A percentile compares a stretch with the other conserved stretches of the same genome.
These are phyloP conservation scores for Apophysomyces ossiformis DNA, from an alignment of 371 early-diverging fungal genomes.

Conservation along the genomic window DNA sequence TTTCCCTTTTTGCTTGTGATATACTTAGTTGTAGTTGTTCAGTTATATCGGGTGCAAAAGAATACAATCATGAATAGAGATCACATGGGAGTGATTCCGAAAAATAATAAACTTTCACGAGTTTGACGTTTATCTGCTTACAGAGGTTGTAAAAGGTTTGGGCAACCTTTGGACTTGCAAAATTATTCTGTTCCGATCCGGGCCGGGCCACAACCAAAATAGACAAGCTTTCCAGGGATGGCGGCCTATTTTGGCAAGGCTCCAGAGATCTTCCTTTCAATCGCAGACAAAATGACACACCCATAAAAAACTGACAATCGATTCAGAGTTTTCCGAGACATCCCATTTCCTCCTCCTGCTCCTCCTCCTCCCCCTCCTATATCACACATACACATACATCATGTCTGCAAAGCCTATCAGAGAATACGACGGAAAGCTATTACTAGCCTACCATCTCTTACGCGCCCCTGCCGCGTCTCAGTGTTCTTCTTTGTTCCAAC, in stretches of 20 bases:
- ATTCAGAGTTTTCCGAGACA: slow-evolving; percentile 3
- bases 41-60: no score
- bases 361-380: no score
- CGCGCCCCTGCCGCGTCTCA: slow-evolving; percentile 66
- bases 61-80: no score
- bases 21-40: no score
- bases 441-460: slow-evolving; percentile 88
- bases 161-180: no score
- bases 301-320: not conserved
- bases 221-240: not conserved
- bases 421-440: slow-evolving; percentile 96
- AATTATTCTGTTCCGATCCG: not conserved
- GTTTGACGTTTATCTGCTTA: no score
- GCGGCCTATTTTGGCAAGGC: slow-evolving; percentile 8
- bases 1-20: no score
- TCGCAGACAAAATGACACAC: not conserved
- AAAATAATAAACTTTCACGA: no score
- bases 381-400: slow-evolving; percentile 10
- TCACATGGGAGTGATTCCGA: no score
- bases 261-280: slow-evolving; percentile 2
- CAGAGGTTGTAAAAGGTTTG: no score
- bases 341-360: slow-evolving; percentile 2
- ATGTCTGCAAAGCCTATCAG: slow-evolving; percentile 98
- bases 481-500: slow-evolving; percentile 63
- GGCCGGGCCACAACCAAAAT: slow-evolving; percentile 8